Evolutionary conservation across 331 rosid genomes (phyloP).

Genomic region (Erythrophleum ivorense): DNA sequence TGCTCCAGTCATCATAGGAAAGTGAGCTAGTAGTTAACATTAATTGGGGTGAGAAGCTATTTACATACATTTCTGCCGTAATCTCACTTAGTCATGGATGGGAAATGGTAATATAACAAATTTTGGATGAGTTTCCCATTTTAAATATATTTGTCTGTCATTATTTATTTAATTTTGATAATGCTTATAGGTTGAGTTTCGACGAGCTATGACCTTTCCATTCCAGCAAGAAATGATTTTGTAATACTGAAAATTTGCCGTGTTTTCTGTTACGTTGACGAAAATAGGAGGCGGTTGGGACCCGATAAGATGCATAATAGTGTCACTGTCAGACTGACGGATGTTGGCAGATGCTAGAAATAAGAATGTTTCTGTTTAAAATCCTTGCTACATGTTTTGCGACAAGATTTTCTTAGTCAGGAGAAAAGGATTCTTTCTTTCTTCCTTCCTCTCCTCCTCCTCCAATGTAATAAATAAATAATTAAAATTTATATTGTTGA

Average conservation of each 20-base stretch:
- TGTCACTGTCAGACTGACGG: not conserved
- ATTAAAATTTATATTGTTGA: too few species aligned
- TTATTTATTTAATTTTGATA: not conserved
- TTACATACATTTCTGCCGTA: not conserved
- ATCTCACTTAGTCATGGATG: not conserved
- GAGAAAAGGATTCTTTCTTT: not conserved
- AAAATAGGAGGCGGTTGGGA: not conserved
- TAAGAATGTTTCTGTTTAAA: too few species aligned
- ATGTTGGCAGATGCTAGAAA: not conserved
- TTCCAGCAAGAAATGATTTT: not conserved
- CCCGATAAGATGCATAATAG: not conserved
- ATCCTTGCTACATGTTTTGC: too few species aligned
- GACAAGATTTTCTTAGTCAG: not conserved
- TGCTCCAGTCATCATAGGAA: conserved; percentile 76
- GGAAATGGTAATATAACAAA: not conserved
- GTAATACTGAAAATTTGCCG: not conserved
- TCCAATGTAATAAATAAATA: too few species aligned
- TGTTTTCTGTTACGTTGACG: not conserved
- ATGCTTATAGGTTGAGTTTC: not conserved
- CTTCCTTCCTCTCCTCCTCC: not conserved
- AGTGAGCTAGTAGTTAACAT: too few species aligned
- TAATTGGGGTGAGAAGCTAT: not conserved
- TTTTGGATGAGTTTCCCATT: not conserved
- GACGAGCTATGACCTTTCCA: not conserved
- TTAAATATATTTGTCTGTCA: not conserved